Conservation (phyloP, 1,139 yeast species). For the Pichia sorboxylosa region DNA sequence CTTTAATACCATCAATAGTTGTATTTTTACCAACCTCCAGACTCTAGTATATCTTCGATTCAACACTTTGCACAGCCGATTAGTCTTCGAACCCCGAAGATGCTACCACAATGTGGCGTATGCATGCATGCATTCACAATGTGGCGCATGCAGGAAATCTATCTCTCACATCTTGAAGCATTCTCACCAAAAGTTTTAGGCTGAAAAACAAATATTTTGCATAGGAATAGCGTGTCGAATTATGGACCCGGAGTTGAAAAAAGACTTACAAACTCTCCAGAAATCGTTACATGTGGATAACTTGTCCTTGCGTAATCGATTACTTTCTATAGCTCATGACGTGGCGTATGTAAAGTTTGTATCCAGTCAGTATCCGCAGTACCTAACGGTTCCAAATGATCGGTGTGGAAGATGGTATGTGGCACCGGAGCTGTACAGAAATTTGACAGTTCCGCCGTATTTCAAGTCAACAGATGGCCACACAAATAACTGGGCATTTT, state of each 20-base stretch:
- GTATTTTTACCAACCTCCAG: too few species aligned
- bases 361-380: constrained; percentile 16
- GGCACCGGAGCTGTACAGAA: constrained; percentile 26
- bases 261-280: constrained; percentile 9
- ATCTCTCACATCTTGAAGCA: too few species aligned
- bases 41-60: too few species aligned
- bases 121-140: too few species aligned
- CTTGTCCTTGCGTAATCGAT: constrained; percentile 43
- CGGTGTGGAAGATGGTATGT: constrained; percentile 87
- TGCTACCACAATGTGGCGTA: too few species aligned
- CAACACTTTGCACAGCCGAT: too few species aligned
- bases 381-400: constrained; percentile 60
- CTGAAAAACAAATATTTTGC: too few species aligned
- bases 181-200: too few species aligned
- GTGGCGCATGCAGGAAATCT: too few species aligned
- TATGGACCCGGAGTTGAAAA: constrained; percentile 14
- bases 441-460: constrained; percentile 38
- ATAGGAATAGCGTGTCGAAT: too few species aligned
- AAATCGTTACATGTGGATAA: constrained; percentile 8
- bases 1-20: too few species aligned
- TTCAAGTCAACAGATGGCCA: constrained; percentile 93
- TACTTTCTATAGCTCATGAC: constrained; percentile 62
- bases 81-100: too few species aligned
- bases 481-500: constrained; percentile 67
- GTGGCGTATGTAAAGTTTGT: constrained; percentile 28